Base-by-base conservation (phyloP, 768 basidiomycete species). In the Mycena olivaceomarginata region DNA sequence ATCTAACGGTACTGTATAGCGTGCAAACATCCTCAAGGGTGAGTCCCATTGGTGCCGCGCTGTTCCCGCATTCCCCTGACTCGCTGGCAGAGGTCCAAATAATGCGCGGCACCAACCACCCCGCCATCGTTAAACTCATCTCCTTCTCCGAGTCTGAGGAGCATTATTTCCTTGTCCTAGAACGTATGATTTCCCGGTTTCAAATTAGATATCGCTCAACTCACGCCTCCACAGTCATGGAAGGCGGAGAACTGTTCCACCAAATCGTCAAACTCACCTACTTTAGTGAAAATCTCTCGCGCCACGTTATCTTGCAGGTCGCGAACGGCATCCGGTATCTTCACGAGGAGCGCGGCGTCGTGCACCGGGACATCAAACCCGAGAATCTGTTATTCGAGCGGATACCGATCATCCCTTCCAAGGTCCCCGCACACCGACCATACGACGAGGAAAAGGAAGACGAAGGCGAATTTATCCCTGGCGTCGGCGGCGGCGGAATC, bases 371-470 rank as follows among this genome's bases (percentile, higher is more conserved):
- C 83, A 99, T 99, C 89, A 99, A 99, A 83, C 98, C 98, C 1
- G 98, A 99, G 83, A 99, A 99, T 83, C 88, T 99, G 18, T 89
- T 99, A 2, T 99, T 99, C 83, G 95, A 97, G 66, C 92, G 93
- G 22, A 98, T 99, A 85, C 96, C 97, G 43, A 95, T 98, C 82
- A 88, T 96, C 20, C 97, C 98, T 1, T 97, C 97, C 8, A 94
- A 94, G 81, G 87, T 90, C 56, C 91, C 94, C 5, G 85, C 92
- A 53, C 90, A 90, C 4, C 94, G 97, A 39, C 97, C 96, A 37
- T 99, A 98, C 82, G 98, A 99, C 77, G 98, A 99, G 84, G 97
- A 98, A 71, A 99, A 99, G 85, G 97, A 97, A 84, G 98, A 99
- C 80, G 98, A 99, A 85, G 98, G 98, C 70, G 97, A 98, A 84